Evolutionary conservation across 306 rosid species (phyloP).

Genomic region (Alnus glutinosa): DNA sequence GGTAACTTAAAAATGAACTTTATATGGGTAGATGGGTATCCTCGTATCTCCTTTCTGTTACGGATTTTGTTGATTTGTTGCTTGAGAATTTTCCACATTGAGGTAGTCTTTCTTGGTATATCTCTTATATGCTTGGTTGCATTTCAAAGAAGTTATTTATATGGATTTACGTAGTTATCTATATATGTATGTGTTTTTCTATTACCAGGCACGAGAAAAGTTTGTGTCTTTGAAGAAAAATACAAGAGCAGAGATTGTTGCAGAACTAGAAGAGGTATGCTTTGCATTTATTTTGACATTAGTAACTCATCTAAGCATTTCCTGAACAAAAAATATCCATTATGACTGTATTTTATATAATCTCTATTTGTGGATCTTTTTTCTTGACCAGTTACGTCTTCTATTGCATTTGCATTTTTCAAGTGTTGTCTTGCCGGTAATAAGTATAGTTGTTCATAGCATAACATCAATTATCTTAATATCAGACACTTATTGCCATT

Average conservation of each 20-base stretch:
- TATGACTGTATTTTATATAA: background rate
- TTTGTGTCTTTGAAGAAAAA: conserved; percentile 89
- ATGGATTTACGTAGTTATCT: conserved; percentile 1
- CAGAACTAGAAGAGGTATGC: conserved; percentile 90
- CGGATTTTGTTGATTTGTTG: conserved; percentile 6
- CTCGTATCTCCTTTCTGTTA: background rate
- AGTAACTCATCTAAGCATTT: conserved; percentile 6
- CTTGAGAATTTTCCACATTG: background rate
- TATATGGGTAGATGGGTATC: background rate
- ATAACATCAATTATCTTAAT: background rate
- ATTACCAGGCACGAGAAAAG: conserved; percentile 81
- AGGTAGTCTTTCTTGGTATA: conserved; percentile 2
- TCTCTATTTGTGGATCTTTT: conserved; percentile 10
- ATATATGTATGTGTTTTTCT: conserved; percentile 23
- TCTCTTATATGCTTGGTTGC: conserved; percentile 17
- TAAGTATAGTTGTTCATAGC: background rate
- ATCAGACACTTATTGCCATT: background rate
- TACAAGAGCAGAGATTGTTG: conserved; percentile 78
- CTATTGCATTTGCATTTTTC: background rate
- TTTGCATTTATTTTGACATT: conserved; percentile 29
- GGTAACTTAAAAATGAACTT: background rate
- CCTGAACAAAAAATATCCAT: too few relatives aligned
- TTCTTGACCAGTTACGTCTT: background rate
- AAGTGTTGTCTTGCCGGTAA: background rate
- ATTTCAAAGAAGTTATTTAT: conserved; percentile 21